A percentile compares a stretch with the other conserved stretches of the same genome.
These are phyloP conservation scores for Pulveroboletus sp. DNA, from an alignment of 768 basidiomycete species.

Conservation along the genomic window DNA sequence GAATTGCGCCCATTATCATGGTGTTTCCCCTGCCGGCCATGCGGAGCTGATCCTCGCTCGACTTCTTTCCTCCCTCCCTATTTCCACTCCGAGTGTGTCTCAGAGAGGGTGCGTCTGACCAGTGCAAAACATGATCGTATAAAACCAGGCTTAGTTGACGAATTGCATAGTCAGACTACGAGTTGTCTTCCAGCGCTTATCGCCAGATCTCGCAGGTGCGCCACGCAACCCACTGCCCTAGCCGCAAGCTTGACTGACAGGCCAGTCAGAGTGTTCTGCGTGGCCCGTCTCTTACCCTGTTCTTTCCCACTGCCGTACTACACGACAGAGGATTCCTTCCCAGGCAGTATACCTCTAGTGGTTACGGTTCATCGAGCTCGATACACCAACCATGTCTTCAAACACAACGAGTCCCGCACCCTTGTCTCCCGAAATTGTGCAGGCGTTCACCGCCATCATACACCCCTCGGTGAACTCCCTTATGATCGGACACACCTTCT, in stretches of 20 bases:
- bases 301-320: slow-evolving; percentile 1
- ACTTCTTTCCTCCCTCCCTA: too few relatives aligned
- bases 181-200: background rate
- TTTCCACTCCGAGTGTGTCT: too few relatives aligned
- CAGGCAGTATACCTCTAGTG: background rate
- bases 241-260: background rate
- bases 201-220: background rate
- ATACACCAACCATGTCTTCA: slow-evolving; percentile 11
- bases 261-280: background rate
- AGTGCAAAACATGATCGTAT: too few relatives aligned
- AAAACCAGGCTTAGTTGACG: too few relatives aligned
- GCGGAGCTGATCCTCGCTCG: too few relatives aligned
- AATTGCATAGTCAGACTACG: too few relatives aligned
- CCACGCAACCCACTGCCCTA: background rate
- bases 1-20: background rate
- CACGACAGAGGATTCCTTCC: too few relatives aligned
- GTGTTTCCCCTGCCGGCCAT: background rate
- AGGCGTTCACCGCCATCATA: slow-evolving; percentile 7
- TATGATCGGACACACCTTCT: slow-evolving; percentile 31
- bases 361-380: background rate
- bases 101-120: too few relatives aligned
- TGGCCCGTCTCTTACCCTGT: background rate
- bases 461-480: slow-evolving; percentile 22
- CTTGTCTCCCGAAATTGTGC: background rate
- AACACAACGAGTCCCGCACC: slow-evolving; percentile 8